A percentile compares a stretch with the other conserved stretches of the same genome.
phyloP scores from a whole-genome alignment of 176 grass and related monocot genomes.

The Ensete glaucum region DNA sequence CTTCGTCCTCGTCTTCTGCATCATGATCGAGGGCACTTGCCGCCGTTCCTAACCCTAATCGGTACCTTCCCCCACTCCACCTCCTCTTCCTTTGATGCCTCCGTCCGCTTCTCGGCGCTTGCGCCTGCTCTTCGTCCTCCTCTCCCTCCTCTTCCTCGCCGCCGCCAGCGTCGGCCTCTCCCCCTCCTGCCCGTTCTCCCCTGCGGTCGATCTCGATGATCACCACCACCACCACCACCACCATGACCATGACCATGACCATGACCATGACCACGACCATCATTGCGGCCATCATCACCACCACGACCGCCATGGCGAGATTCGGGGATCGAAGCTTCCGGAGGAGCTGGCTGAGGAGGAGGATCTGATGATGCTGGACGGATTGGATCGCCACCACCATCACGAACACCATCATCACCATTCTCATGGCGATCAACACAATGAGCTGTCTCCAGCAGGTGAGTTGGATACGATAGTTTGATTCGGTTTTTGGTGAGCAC shows the following conservation, averaged over 20 bases:
- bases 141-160: conserved; percentile 20
- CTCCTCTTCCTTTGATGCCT: neutral
- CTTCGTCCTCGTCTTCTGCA: conserved; percentile 10
- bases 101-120: neutral
- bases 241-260: conserved; percentile 18
- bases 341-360: conserved; percentile 93
- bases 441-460: conserved; percentile 52
- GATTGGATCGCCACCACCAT: conserved; percentile 15
- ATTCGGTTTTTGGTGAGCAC: neutral
- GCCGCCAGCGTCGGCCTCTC: conserved; percentile 26
- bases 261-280: conserved; percentile 13
- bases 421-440: conserved; percentile 27
- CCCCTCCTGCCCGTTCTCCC: conserved; percentile 26
- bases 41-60: neutral
- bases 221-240: conserved; percentile 14
- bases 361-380: conserved; percentile 74
- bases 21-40: conserved; percentile 7
- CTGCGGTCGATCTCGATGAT: conserved; percentile 6
- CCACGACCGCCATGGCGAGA: conserved; percentile 24
- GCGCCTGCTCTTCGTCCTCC: neutral
- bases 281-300: conserved; percentile 13
- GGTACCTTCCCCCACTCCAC: neutral
- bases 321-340: conserved; percentile 41
- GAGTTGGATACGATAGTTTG: conserved; percentile 2
- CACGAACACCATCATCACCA: conserved; percentile 24